Percentiles rank a stretch among this genome's conserved stretches.
Evolutionary conservation across 2,329 filamentous ascomycete genomes (phyloP).

Genomic region (Saccharata proteae): DNA sequence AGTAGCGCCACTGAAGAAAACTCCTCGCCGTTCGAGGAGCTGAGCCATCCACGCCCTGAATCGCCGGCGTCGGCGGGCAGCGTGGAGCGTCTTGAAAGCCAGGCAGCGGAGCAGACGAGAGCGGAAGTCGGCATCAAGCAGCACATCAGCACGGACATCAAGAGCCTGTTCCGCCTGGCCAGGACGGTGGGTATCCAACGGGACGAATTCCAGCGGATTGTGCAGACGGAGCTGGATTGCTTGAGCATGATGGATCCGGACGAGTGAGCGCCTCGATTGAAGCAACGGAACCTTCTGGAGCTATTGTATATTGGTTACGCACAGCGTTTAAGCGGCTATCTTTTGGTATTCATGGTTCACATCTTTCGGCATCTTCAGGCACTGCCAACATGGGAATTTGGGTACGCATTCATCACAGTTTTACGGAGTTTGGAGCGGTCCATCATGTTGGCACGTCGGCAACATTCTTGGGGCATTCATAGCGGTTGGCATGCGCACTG

Average conservation of each 20-base stretch:
- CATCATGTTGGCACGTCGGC: no score
- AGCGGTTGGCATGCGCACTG: no score
- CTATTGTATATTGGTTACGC: no score
- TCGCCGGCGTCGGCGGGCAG: conserved; percentile 35
- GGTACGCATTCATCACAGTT: no score
- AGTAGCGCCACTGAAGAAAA: neutral
- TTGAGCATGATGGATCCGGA: conserved; percentile 56
- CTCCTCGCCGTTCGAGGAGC: conserved; percentile 6
- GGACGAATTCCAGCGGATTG: conserved; percentile 61
- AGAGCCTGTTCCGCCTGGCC: conserved; percentile 62
- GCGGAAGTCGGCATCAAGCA: conserved; percentile 65
- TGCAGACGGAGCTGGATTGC: conserved; percentile 59
- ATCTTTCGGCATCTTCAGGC: no score
- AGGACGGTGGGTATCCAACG: conserved; percentile 59
- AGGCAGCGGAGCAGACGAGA: conserved; percentile 46
- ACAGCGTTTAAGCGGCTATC: no score
- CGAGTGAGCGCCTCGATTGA: no score
- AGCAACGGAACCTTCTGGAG: no score
- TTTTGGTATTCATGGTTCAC: no score
- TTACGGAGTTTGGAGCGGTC: no score
- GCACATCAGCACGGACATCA: conserved; percentile 65
- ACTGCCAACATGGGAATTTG: no score
- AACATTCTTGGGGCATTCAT: no score
- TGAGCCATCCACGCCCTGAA: conserved; percentile 8
- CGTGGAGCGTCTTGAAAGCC: conserved; percentile 47